Conservation (phyloP, 306 rosid genomes). For the Geum urbanum region DNA sequence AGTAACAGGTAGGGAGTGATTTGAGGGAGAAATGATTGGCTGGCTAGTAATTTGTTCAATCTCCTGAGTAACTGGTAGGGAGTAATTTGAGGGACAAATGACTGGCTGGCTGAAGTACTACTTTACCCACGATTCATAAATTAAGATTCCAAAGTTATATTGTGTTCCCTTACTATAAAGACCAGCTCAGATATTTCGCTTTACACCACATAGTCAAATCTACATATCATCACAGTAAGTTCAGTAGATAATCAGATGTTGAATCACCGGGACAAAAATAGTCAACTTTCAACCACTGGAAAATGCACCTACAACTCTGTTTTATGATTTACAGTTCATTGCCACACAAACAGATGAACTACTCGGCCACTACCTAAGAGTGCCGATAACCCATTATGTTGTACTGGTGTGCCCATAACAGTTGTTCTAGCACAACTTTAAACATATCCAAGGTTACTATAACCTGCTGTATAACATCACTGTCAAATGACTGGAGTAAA, state of each 20-base stretch:
- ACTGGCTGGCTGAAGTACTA: neutral
- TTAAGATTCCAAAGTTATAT: neutral
- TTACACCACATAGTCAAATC: neutral
- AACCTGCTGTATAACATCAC: neutral
- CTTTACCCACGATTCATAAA: neutral
- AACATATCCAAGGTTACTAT: neutral
- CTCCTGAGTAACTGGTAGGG: neutral
- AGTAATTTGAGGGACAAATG: neutral
- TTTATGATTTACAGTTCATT: neutral
- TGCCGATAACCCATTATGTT: neutral
- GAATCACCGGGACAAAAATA: neutral
- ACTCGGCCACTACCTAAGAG: neutral
- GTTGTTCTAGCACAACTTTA: neutral
- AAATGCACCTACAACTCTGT: neutral
- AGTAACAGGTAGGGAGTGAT: neutral
- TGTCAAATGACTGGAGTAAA: neutral
- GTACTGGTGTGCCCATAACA: neutral
- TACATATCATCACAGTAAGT: neutral
- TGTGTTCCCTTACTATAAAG: neutral
- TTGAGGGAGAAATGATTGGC: neutral
- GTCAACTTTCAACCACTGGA: neutral
- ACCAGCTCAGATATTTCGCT: neutral
- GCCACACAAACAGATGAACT: neutral
- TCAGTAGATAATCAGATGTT: neutral
- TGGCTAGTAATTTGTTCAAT: conserved; percentile 5